Conservation (phyloP, 2,329 filamentous ascomycete species). For the Diplodia sapinea region DNA sequence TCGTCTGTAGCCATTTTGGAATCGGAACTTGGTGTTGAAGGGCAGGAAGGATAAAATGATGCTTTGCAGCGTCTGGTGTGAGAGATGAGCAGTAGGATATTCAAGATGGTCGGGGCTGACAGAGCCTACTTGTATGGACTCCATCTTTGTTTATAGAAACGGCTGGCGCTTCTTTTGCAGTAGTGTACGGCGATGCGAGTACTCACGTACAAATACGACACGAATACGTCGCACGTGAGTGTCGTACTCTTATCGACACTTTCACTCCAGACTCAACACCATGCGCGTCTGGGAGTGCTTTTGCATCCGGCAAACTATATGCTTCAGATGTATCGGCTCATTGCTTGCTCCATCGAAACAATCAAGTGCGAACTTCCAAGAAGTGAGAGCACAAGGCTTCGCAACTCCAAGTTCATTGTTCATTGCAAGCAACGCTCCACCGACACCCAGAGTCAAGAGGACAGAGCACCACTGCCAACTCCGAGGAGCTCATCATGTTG, state of each 20-base stretch:
- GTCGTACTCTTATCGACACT: too few species aligned
- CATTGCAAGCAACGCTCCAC: not conserved
- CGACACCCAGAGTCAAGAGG: not conserved
- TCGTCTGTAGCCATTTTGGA: constrained; percentile 17
- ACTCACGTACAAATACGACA: constrained; percentile 2
- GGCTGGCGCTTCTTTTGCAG: not conserved
- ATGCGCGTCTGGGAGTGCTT: not conserved
- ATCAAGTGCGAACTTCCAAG: not conserved
- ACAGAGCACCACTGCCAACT: not conserved
- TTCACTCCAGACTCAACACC: not conserved
- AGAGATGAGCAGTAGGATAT: not conserved
- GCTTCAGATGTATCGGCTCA: not conserved
- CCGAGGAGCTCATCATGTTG: not conserved
- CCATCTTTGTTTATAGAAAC: not conserved
- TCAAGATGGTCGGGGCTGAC: not conserved
- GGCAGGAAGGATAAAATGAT: not conserved
- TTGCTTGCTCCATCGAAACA: not conserved
- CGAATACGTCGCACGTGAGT: constrained; percentile 2
- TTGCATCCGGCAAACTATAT: not conserved
- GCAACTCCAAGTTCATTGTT: not conserved
- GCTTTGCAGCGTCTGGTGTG: not conserved
- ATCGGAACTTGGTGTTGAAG: not conserved
- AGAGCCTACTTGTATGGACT: not conserved
- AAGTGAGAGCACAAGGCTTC: not conserved
- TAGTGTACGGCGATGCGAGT: not conserved